A percentile compares a stretch with the other conserved stretches of the same genome.
phyloP scores from a whole-genome alignment of 306 rosid species.

The Cucurbita ficifolia region DNA sequence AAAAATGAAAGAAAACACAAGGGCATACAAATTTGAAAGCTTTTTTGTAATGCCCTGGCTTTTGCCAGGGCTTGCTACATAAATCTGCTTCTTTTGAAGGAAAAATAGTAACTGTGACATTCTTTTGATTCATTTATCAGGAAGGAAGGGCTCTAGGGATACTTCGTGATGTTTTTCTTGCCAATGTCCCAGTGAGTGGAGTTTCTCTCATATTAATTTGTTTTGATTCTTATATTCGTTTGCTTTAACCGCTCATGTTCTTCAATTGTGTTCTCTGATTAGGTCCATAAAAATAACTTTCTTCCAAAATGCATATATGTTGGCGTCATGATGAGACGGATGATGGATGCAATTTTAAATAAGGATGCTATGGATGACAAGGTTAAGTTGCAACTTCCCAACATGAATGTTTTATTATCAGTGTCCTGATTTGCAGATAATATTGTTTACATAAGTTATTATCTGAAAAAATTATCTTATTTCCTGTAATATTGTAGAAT shows the following conservation, averaged over 20 bases:
- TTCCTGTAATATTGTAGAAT: not conserved
- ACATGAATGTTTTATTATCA: not conserved
- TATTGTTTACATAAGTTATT: not conserved
- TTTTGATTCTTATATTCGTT: constrained; percentile 4
- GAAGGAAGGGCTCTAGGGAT: constrained; percentile 36
- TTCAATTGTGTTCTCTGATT: constrained; percentile 1
- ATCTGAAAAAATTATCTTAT: not conserved
- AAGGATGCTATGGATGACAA: constrained; percentile 95
- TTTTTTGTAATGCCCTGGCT: not conserved
- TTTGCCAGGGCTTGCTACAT: not conserved
- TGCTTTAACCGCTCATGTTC: constrained; percentile 1
- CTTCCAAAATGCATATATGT: constrained; percentile 75
- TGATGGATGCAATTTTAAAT: constrained; percentile 82
- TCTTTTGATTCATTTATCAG: constrained; percentile 18
- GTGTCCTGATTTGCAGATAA: not conserved
- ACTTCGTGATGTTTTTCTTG: constrained; percentile 64
- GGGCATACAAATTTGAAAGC: not conserved
- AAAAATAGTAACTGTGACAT: constrained; percentile 3
- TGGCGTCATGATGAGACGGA: constrained; percentile 82
- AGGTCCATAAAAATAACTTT: constrained; percentile 57
- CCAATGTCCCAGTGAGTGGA: constrained; percentile 62
- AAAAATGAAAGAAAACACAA: no score
- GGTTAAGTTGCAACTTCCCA: constrained; percentile 25
- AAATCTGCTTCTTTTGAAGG: not conserved
- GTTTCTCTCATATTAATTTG: constrained; percentile 3